Conservation (phyloP, 2,329 filamentous ascomycete genomes). For the Aotearoamyces nothofagi region DNA sequence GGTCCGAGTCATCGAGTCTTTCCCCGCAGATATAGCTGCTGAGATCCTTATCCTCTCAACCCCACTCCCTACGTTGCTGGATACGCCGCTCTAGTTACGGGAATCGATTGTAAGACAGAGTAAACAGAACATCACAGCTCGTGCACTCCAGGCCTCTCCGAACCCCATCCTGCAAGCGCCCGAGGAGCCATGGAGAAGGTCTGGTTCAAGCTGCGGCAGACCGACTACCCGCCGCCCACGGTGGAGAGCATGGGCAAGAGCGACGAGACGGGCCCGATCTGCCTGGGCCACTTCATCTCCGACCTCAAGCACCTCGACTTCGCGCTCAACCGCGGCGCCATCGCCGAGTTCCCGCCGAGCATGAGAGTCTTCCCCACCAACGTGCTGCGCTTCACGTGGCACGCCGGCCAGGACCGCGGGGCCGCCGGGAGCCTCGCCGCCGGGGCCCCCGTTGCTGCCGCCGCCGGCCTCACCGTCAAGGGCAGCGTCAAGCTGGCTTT, state of each 20-base stretch:
- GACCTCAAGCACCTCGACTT: slow-evolving; percentile 5
- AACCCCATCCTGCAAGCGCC: no score
- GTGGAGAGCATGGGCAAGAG: slow-evolving; percentile 3
- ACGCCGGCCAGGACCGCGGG: neutral
- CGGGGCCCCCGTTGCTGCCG: neutral
- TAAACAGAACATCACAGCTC: no score
- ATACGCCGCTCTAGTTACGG: no score
- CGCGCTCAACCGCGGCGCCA: slow-evolving; percentile 3
- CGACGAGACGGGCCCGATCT: slow-evolving; percentile 1
- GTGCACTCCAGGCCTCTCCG: no score
- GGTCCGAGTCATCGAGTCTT: no score
- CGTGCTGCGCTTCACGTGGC: neutral
- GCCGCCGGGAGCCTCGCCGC: neutral
- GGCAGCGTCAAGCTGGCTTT: neutral
- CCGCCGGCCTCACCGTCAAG: neutral
- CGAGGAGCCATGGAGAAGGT: no score
- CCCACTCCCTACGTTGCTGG: no score
- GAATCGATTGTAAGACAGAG: no score
- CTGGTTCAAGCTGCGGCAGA: slow-evolving; percentile 5
- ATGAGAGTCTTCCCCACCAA: slow-evolving; percentile 2
- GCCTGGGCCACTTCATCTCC: slow-evolving; percentile 4
- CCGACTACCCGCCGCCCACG: slow-evolving; percentile 3
- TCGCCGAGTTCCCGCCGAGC: slow-evolving; percentile 1
- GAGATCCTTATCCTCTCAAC: no score
- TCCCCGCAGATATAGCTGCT: no score